Conservation (phyloP, 768 basidiomycete genomes). For the Lentinula sp. region DNA sequence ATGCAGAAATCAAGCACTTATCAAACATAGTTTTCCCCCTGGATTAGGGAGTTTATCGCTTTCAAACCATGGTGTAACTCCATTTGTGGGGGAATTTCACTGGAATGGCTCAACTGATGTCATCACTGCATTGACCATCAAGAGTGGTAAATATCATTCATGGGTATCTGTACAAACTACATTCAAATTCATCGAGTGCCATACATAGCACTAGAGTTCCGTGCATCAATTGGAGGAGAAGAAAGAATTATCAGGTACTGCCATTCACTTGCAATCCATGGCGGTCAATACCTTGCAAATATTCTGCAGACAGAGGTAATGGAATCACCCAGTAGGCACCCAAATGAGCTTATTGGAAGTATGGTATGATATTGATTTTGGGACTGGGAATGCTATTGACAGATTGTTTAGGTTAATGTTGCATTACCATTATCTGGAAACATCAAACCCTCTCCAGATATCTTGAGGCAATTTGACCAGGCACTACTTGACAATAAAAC, state of each 20-base stretch:
- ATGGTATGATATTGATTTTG: slow-evolving; percentile 45
- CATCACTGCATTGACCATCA: slow-evolving; percentile 42
- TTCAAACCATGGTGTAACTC: slow-evolving; percentile 34
- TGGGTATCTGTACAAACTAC: too few species aligned
- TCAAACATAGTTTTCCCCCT: slow-evolving; percentile 57
- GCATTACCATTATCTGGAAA: slow-evolving; percentile 29
- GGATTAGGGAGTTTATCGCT: slow-evolving; percentile 25
- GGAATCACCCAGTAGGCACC: slow-evolving; percentile 40
- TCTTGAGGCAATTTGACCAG: slow-evolving; percentile 19
- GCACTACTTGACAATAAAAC: slow-evolving; percentile 30
- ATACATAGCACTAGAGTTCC: slow-evolving; percentile 68
- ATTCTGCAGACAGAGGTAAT: slow-evolving; percentile 60
- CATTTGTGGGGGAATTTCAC: slow-evolving; percentile 22
- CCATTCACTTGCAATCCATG: slow-evolving; percentile 61
- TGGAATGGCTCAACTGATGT: slow-evolving; percentile 52
- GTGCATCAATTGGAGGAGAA: slow-evolving; percentile 79
- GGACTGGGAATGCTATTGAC: not conserved
- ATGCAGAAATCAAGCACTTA: slow-evolving; percentile 54
- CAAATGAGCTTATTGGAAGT: slow-evolving; percentile 51
- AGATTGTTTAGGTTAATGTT: slow-evolving; percentile 30
- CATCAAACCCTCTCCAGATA: slow-evolving; percentile 14
- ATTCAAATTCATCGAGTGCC: too few species aligned
- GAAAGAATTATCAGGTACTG: slow-evolving; percentile 70
- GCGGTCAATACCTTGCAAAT: slow-evolving; percentile 60
- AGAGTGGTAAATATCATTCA: slow-evolving; percentile 30